A percentile compares a stretch with the other conserved stretches of the same genome.
phyloP scores from a whole-genome alignment of 2,329 filamentous ascomycete species.

The Diaporthe longicolla region DNA sequence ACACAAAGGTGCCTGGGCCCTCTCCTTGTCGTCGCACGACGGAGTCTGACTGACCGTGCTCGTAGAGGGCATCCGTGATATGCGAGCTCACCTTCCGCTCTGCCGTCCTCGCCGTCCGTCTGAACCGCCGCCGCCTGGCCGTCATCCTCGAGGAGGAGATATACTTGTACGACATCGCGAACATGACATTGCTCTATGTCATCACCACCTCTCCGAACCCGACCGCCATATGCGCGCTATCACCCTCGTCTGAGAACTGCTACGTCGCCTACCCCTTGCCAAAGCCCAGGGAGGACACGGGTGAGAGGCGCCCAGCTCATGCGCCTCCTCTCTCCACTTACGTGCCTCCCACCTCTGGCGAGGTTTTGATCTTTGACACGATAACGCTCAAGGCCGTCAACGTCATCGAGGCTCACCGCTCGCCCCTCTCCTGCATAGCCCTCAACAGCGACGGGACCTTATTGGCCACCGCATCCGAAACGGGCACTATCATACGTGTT shows the following conservation, averaged over 20 bases:
- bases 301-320: conserved; percentile 78
- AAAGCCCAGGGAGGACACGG: conserved; percentile 74
- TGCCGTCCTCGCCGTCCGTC: conserved; percentile 91
- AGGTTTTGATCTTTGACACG: conserved; percentile 94
- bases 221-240: conserved; percentile 90
- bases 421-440: conserved; percentile 89
- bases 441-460: conserved; percentile 94
- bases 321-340: conserved; percentile 86
- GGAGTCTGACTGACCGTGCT: conserved; percentile 43
- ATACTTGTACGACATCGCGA: conserved; percentile 98
- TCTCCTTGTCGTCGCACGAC: conserved; percentile 17
- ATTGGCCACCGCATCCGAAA: conserved; percentile 95
- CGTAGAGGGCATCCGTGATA: conserved; percentile 81
- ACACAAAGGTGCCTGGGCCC: conserved; percentile 81
- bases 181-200: conserved; percentile 94
- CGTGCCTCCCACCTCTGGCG: conserved; percentile 87
- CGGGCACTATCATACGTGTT: conserved; percentile 96
- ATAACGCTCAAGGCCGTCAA: conserved; percentile 92
- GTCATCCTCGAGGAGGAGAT: conserved; percentile 97
- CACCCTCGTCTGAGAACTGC: conserved; percentile 94
- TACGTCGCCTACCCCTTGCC: conserved; percentile 95
- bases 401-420: conserved; percentile 94
- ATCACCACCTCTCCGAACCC: conserved; percentile 96
- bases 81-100: conserved; percentile 99
- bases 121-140: conserved; percentile 94